Evolutionary conservation across 2,329 filamentous ascomycete genomes (phyloP), one percentile per base, ranked within the genome.

Genomic region (Aspergillus tubingensis): DNA sequence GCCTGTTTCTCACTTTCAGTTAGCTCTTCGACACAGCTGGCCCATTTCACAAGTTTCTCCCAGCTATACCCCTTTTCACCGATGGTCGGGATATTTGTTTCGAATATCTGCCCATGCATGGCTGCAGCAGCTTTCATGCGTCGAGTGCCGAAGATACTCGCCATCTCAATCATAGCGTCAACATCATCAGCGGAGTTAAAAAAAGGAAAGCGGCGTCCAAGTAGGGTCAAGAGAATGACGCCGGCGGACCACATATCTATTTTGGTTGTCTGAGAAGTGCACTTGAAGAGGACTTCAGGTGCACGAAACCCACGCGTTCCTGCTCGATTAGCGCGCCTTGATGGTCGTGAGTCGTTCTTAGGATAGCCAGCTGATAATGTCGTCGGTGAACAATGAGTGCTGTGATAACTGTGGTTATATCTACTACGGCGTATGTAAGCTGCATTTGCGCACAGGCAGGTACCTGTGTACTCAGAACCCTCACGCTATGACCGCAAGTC

Each of bases 111-210:
- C 1, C 95, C 95, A 72, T 99, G 95, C 54, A 96, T 81, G 17
- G 92, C 81, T 0, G 91, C 92, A 3, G 90, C 91, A 36, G 86
- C 82, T 72, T 89, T 91, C 94, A 99, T 98, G 60, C 88, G 87
- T 72, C 86, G 88, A 44, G 84, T 84, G 53, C 95, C 95, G 74
- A 98, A 97, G 62, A 99, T 96, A 60, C 92, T 96, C 38, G 93
- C 91, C 67, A 99, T 96, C 77, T 99, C 95, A 67, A 99, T 94
- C 85, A 97, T 90, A 54, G 95, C 95, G 72, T 99, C 95, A 51
- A 99, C 90, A 70, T 99, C 95, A 74, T 99, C 95, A n/a, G 92
- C 90, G 49, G 91, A 96, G 78, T 99, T 97, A 83, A 99, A 99
- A 78, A 99, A 99, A 1, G 95, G 95, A 70, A 99, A 99, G 3